Percentiles rank a stretch among this genome's conserved stretches.
phyloP scores from a whole-genome alignment of 2,329 filamentous ascomycete genomes.

The Cadophora gregata region DNA sequence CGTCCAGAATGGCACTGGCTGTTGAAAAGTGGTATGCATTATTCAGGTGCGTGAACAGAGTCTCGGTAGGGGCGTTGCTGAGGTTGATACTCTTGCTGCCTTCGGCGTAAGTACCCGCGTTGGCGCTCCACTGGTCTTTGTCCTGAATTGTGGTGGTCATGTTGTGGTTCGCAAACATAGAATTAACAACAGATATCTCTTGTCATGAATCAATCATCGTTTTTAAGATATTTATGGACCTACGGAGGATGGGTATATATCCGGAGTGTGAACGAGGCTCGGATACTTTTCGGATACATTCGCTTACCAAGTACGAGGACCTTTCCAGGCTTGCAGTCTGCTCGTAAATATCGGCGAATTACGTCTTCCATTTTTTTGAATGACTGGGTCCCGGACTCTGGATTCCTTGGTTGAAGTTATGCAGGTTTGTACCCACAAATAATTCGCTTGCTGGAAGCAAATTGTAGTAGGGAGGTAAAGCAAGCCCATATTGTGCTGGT shows the following conservation, averaged over 20 bases:
- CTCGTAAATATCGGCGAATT: background rate
- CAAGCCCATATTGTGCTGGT: no score
- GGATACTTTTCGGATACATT: slow-evolving; percentile 21
- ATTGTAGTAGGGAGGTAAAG: no score
- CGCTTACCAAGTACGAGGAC: background rate
- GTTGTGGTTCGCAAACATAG: background rate
- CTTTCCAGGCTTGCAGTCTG: background rate
- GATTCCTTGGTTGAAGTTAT: no score
- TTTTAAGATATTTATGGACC: background rate
- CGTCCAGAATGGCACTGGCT: slow-evolving; percentile 16
- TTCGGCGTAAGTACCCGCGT: slow-evolving; percentile 2
- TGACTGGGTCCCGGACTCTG: background rate
- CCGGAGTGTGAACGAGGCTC: background rate
- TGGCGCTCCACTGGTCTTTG: slow-evolving; percentile 18
- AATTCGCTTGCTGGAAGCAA: no score
- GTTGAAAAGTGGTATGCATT: background rate
- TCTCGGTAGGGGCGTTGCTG: slow-evolving; percentile 12
- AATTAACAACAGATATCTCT: background rate
- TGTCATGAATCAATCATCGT: background rate
- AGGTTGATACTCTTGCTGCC: background rate
- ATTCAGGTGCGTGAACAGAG: slow-evolving; percentile 1
- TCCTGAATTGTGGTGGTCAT: slow-evolving; percentile 8
- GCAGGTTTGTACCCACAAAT: no score
- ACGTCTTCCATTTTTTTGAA: background rate
- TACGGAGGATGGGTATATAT: background rate